These are phyloP conservation scores for Globisporangium recalcitrans DNA, from an alignment of 352 stramenopile species.

Conservation along the genomic window DNA sequence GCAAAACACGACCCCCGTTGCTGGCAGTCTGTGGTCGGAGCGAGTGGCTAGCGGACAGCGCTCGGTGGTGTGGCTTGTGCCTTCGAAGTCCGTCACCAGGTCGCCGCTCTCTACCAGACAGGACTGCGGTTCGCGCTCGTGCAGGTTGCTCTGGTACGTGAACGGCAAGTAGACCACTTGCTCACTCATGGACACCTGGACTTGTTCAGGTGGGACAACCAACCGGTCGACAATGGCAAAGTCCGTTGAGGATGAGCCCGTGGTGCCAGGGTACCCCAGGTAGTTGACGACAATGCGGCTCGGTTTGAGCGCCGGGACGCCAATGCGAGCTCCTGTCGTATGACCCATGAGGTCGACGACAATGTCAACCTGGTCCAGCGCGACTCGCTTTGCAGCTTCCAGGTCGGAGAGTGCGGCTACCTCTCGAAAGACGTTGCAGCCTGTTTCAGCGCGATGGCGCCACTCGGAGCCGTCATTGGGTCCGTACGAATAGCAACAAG, in stretches of 20 bases:
- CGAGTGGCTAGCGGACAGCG: slow-evolving; percentile 23
- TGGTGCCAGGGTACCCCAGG: slow-evolving; percentile 88
- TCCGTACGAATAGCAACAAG: slow-evolving; percentile 82
- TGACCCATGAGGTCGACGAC: slow-evolving; percentile 91
- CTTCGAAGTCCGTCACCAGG: neutral
- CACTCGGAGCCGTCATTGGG: slow-evolving; percentile 63
- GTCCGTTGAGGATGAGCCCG: slow-evolving; percentile 66
- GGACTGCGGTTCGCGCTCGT: slow-evolving; percentile 25
- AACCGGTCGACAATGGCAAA: slow-evolving; percentile 72
- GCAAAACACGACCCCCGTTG: slow-evolving; percentile 58
- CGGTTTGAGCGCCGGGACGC: slow-evolving; percentile 54
- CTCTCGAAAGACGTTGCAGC: slow-evolving; percentile 63
- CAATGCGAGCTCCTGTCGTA: slow-evolving; percentile 74
- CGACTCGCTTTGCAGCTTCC: slow-evolving; percentile 46
- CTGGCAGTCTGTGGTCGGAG: slow-evolving; percentile 24
- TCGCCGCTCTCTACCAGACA: slow-evolving; percentile 1
- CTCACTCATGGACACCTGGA: slow-evolving; percentile 56
- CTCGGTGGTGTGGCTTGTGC: neutral
- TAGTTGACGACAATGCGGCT: slow-evolving; percentile 84
- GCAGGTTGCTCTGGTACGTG: slow-evolving; percentile 90
- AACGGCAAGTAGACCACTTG: slow-evolving; percentile 85
- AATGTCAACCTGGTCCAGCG: slow-evolving; percentile 63
- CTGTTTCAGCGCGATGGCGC: slow-evolving; percentile 44
- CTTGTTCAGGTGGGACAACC: slow-evolving; percentile 56
- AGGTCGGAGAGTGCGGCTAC: slow-evolving; percentile 44